Evolutionary conservation across 441 rosid genomes (phyloP), one percentile per base, ranked within the genome.

Genomic region (Gossypium trilobum): DNA sequence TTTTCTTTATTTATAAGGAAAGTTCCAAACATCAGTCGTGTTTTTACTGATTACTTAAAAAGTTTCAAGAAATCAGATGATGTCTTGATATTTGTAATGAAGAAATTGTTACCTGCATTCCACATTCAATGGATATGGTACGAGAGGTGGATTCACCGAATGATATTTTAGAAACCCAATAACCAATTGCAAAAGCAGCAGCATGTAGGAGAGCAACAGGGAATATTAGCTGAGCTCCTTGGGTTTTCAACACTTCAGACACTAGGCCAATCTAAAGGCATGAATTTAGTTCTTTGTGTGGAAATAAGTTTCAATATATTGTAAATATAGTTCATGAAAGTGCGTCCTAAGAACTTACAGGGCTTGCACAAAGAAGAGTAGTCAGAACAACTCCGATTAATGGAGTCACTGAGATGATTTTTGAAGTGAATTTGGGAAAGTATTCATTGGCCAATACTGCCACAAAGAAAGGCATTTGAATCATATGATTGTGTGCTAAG

Each of bases 121-220:
- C 98, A 74, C 96, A 91, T 76, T 93, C 98, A 54, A 93, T 93
- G 67, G 98, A 91, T 77, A 93, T 93, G 75, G 98, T 93, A 2
- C 97, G 93, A 6, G 96, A 93, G 36, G 98, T 93, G 73, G 98
- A 94, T 87, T 91, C 97, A 46, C 98, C 95, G 57, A 94, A 94
- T 5, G 93, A 88, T 66, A 85, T 1, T 82, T 82, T 91, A 8
- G 96, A 91, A 64, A 91, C 1, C 92, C 92, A 90, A 70, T 94
- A 94, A 70, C 98, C 98, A 71, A 94, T 61, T 68, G 92, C 87
- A 84, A 94, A 94, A 44, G 98, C 97, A 62, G 90, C 87, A 29
- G 76, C 91, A 50, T 94, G 97, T 62, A 94, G 82, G 74, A 88
- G 74, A 39, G 97, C 95, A 10, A 94, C 98, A 1, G 97, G 98